Conservation (phyloP, 495 filamentous ascomycete species). For the Penicillium canariense region DNA sequence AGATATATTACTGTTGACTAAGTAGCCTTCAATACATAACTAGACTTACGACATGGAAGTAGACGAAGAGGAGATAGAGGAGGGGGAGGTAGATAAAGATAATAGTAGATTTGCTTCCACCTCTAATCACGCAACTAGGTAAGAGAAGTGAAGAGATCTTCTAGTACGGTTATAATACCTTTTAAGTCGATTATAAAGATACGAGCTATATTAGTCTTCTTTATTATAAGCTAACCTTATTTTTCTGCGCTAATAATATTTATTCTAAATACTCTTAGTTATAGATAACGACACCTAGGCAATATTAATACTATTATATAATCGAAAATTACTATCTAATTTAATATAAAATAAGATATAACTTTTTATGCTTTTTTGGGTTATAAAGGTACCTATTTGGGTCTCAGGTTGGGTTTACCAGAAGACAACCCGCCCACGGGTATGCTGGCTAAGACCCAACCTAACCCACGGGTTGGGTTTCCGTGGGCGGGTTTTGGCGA, state of each 20-base stretch:
- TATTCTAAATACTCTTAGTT: background rate
- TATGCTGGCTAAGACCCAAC: slow-evolving; percentile 9
- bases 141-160: slow-evolving; percentile 4
- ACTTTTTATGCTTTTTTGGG: background rate
- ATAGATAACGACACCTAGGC: background rate
- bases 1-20: background rate
- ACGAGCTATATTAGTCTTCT: background rate
- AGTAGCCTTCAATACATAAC: background rate
- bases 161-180: background rate
- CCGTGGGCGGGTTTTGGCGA: background rate
- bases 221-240: background rate
- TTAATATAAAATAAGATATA: background rate
- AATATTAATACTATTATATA: background rate
- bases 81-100: background rate
- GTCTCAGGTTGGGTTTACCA: slow-evolving; percentile 3
- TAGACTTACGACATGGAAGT: background rate
- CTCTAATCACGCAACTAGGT: background rate
- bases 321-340: background rate
- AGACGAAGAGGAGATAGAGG: background rate
- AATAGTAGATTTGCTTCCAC: background rate
- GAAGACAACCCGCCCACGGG: slow-evolving; percentile 2
- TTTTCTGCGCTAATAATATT: background rate
- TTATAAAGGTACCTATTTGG: slow-evolving; percentile 5
- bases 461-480: slow-evolving; percentile 3
- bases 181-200: background rate